Percentiles rank a stretch among this genome's conserved stretches.
Evolutionary conservation across 768 basidiomycete species (phyloP).

Genomic region (Pleurotus tuber-regium): DNA sequence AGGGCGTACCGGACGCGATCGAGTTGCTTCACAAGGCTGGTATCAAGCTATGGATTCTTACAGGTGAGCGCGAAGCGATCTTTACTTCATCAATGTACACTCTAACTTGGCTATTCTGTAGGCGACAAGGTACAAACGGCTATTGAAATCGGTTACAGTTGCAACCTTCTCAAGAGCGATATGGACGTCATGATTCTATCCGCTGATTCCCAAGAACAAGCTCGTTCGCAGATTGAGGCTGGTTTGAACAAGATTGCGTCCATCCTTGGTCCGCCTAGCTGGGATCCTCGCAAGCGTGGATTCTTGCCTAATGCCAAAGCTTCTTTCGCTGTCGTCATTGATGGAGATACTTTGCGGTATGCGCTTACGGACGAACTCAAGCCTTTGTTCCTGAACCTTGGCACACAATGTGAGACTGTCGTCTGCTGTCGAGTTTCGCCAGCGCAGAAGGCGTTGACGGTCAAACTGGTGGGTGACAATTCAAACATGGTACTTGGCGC

Average conservation of each 20-base stretch:
- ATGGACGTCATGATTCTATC: slow-evolving; percentile 99
- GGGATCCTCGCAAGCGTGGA: slow-evolving; percentile 59
- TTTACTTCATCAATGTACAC: background rate
- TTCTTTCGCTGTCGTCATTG: slow-evolving; percentile 92
- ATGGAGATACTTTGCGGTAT: slow-evolving; percentile 87
- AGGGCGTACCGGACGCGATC: slow-evolving; percentile 95
- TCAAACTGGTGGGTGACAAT: slow-evolving; percentile 67
- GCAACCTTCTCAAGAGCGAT: slow-evolving; percentile 88
- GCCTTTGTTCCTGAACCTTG: slow-evolving; percentile 83
- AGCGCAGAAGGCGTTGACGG: slow-evolving; percentile 96
- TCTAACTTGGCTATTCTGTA: slow-evolving; percentile 20
- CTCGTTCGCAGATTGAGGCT: slow-evolving; percentile 86
- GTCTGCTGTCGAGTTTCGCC: slow-evolving; percentile 98
- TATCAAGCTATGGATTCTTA: slow-evolving; percentile 98
- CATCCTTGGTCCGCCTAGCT: slow-evolving; percentile 70
- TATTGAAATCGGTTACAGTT: slow-evolving; percentile 96
- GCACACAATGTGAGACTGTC: slow-evolving; percentile 96
- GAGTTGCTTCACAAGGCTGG: slow-evolving; percentile 88
- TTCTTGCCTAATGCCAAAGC: slow-evolving; percentile 65
- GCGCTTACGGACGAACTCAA: slow-evolving; percentile 80
- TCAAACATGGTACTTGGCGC: background rate
- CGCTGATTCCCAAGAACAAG: slow-evolving; percentile 69
- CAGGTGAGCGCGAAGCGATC: slow-evolving; percentile 60
- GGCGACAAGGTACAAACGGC: slow-evolving; percentile 98
- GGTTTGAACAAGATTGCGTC: slow-evolving; percentile 95